Conservation (phyloP, 345 rosid species). For the Arabis alpina region DNA sequence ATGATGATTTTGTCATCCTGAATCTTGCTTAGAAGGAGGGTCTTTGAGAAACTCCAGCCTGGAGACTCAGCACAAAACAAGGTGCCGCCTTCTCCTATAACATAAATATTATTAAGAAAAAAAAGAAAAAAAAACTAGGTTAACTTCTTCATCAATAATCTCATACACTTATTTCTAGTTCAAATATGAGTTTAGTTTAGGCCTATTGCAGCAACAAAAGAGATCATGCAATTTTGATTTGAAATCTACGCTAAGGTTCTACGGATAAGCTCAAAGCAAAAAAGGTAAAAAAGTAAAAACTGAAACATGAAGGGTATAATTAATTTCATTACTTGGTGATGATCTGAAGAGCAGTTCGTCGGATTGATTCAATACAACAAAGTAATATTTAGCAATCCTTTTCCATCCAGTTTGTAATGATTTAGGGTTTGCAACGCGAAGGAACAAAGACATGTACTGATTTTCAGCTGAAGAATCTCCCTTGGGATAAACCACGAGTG, state of each 20-base stretch:
- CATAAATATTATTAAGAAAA: too few species aligned
- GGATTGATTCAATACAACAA: conserved; percentile 1
- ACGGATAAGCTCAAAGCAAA: neutral
- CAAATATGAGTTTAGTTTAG: neutral
- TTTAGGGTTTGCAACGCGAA: neutral
- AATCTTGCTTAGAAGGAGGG: neutral
- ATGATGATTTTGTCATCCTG: neutral
- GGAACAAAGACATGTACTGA: conserved; percentile 1
- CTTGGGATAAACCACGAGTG: neutral
- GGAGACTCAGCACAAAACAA: neutral
- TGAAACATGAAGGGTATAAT: too few species aligned
- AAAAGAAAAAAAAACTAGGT: too few species aligned
- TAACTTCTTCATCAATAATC: too few species aligned
- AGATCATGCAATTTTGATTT: too few species aligned
- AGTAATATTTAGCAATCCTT: neutral
- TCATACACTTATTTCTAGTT: neutral
- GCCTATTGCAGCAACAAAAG: too few species aligned
- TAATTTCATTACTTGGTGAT: too few species aligned
- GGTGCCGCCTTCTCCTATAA: neutral
- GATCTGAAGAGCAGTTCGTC: neutral
- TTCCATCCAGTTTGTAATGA: conserved; percentile 13
- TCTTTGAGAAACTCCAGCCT: neutral
- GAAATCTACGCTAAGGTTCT: too few species aligned
- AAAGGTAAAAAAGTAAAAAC: neutral
- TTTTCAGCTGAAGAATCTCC: neutral